A percentile compares a stretch with the other conserved stretches of the same genome.
Conservation (phyloP, 805 yeast genomes). For the Brettanomyces bruxellensis region DNA sequence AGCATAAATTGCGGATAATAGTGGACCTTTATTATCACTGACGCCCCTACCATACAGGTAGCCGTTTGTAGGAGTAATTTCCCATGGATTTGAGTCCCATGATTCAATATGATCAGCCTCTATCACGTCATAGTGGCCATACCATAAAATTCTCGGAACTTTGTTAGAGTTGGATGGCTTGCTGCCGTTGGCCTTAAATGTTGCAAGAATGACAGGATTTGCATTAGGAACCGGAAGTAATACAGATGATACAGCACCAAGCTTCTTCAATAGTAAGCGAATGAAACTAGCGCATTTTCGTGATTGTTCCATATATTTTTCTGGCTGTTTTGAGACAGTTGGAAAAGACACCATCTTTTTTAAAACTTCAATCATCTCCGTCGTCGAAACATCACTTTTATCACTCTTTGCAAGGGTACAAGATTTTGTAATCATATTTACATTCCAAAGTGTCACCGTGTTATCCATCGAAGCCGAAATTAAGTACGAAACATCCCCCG, state of each 20-base stretch:
- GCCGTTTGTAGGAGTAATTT: conserved; percentile 69
- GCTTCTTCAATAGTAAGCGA: conserved; percentile 45
- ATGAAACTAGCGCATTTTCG: conserved; percentile 80
- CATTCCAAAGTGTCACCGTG: conserved; percentile 66
- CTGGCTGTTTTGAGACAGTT: conserved; percentile 71
- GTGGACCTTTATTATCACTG: conserved; percentile 92
- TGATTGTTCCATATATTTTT: conserved; percentile 64
- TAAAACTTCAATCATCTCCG: conserved; percentile 55
- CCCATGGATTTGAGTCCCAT: conserved; percentile 80
- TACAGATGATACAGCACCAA: conserved; percentile 63
- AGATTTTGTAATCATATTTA: conserved; percentile 18
- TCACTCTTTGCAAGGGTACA: neutral
- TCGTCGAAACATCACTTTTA: conserved; percentile 19
- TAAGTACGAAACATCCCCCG: conserved; percentile 33
- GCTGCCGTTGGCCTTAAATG: conserved; percentile 41
- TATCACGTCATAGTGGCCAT: conserved; percentile 95
- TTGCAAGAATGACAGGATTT: conserved; percentile 79
- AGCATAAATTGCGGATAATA: conserved; percentile 77
- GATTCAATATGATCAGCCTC: conserved; percentile 49
- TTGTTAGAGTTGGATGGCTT: conserved; percentile 1
- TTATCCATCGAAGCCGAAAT: conserved; percentile 67
- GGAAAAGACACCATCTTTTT: conserved; percentile 54
- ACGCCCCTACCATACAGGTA: conserved; percentile 88
- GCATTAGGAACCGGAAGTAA: conserved; percentile 67
- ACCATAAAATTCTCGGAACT: conserved; percentile 58